These are phyloP conservation scores for Discostella pseudostelligera DNA, from an alignment of 108 stramenopile species.

Conservation along the genomic window DNA sequence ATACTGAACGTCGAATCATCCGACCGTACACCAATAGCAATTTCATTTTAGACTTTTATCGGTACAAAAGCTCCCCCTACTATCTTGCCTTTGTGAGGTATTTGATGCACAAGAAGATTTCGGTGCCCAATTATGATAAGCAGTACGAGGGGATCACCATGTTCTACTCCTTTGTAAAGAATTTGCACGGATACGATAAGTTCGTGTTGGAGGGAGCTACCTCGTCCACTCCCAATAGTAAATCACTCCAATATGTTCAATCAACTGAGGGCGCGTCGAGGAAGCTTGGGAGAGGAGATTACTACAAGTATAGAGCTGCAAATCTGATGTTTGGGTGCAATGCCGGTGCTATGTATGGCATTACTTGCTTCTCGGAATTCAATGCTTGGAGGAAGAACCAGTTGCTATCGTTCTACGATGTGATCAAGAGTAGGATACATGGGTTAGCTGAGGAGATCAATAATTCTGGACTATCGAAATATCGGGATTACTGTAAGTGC, in stretches of 20 bases:
- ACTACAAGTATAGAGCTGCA: slow-evolving; percentile 56
- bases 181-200: slow-evolving; percentile 48
- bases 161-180: slow-evolving; percentile 38
- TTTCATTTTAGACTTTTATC: slow-evolving; percentile 51
- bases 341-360: slow-evolving; percentile 42
- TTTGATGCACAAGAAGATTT: slow-evolving; percentile 22
- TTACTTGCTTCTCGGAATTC: slow-evolving; percentile 41
- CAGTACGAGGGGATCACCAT: slow-evolving; percentile 39
- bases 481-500: slow-evolving; percentile 52
- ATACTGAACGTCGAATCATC: slow-evolving; percentile 29
- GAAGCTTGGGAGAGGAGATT: slow-evolving; percentile 44
- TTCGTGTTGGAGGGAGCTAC: slow-evolving; percentile 51
- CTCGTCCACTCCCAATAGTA: slow-evolving; percentile 49
- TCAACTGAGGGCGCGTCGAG: slow-evolving; percentile 39
- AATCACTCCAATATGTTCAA: slow-evolving; percentile 40
- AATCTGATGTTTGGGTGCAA: slow-evolving; percentile 60
- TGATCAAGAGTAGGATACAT: slow-evolving; percentile 24
- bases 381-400: slow-evolving; percentile 61
- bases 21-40: slow-evolving; percentile 55
- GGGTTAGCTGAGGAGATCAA: slow-evolving; percentile 27
- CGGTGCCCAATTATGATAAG: slow-evolving; percentile 38
- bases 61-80: slow-evolving; percentile 46
- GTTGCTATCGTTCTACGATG: slow-evolving; percentile 46
- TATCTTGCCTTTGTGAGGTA: slow-evolving; percentile 33
- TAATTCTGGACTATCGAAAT: slow-evolving; percentile 24